These are phyloP conservation scores for Phtheirospermum japonicum DNA, from an alignment of 257 asterid species.

Conservation along the genomic window DNA sequence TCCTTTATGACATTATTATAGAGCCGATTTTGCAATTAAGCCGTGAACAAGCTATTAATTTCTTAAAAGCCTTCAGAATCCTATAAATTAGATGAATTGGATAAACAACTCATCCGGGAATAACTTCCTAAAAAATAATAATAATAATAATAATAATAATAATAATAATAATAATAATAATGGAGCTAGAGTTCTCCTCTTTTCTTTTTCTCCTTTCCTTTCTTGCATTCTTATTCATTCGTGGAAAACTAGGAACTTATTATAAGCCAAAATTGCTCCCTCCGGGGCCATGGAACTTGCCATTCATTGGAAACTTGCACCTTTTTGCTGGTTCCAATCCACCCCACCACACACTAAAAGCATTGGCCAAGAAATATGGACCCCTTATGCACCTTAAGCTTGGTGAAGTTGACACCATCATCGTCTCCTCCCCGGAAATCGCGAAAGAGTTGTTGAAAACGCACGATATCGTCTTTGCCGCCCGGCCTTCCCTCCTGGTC, in stretches of 20 bases:
- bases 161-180: no score
- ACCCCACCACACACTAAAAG: slow-evolving; percentile 16
- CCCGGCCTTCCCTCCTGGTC: slow-evolving; percentile 26
- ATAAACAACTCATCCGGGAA: no score
- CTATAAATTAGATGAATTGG: no score
- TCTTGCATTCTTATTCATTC: background rate
- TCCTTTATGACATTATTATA: no score
- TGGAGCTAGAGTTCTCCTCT: slow-evolving; percentile 2
- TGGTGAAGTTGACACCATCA: slow-evolving; percentile 24
- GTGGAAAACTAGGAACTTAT: background rate
- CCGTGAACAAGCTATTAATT: no score
- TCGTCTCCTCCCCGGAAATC: slow-evolving; percentile 29
- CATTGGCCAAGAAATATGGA: slow-evolving; percentile 36
- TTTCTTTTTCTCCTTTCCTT: background rate
- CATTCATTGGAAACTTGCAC: slow-evolving; percentile 32
- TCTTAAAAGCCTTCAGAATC: no score
- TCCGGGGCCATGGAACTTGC: slow-evolving; percentile 34
- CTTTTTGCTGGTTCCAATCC: slow-evolving; percentile 15
- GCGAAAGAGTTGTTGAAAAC: slow-evolving; percentile 30
- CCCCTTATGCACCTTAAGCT: slow-evolving; percentile 35
- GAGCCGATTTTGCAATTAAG: no score
- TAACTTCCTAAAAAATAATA: no score
- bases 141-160: no score
- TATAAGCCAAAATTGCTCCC: slow-evolving; percentile 12
- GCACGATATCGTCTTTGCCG: slow-evolving; percentile 29